Conservation (phyloP, 2,329 filamentous ascomycete genomes). For the Trichothecium sympodiale region DNA sequence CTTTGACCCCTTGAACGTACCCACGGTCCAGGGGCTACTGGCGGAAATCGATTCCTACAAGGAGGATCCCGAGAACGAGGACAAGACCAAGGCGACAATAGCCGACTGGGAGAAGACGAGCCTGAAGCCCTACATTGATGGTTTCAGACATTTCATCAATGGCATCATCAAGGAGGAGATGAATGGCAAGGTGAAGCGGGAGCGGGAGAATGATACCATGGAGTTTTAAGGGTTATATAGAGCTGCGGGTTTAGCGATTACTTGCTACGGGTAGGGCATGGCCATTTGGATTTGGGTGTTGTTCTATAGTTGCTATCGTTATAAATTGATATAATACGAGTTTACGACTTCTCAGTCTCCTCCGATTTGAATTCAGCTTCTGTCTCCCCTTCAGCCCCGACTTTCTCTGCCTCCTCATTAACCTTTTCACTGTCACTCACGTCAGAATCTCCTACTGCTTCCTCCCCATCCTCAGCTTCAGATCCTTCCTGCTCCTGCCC, state of each 20-base stretch:
- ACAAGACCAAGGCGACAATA: conserved; percentile 25
- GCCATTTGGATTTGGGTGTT: too few relatives aligned
- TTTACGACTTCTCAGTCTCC: conserved; percentile 3
- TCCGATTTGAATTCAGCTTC: conserved; percentile 2
- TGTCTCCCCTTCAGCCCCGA: background rate
- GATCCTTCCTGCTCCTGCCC: conserved; percentile 7
- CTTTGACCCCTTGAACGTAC: conserved; percentile 83
- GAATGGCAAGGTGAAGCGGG: conserved; percentile 42
- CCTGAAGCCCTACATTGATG: conserved; percentile 83
- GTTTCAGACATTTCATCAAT: conserved; percentile 73
- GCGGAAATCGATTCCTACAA: conserved; percentile 80
- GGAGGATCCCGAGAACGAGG: conserved; percentile 28
- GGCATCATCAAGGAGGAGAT: conserved; percentile 67
- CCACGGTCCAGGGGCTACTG: conserved; percentile 73
- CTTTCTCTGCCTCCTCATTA: conserved; percentile 16
- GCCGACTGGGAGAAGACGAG: conserved; percentile 97
- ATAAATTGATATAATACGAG: background rate
- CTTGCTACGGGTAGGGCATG: too few relatives aligned
- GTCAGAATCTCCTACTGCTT: conserved; percentile 11
- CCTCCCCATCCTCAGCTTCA: conserved; percentile 8
- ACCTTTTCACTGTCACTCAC: conserved; percentile 16
- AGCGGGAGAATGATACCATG: conserved; percentile 41
- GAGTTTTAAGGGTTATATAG: conserved; percentile 32
- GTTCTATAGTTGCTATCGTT: too few relatives aligned
- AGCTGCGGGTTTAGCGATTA: conserved; percentile 7